Evolutionary conservation across 1,284 basidiomycete genomes (phyloP).

Genomic region (Tylopilus sp.): DNA sequence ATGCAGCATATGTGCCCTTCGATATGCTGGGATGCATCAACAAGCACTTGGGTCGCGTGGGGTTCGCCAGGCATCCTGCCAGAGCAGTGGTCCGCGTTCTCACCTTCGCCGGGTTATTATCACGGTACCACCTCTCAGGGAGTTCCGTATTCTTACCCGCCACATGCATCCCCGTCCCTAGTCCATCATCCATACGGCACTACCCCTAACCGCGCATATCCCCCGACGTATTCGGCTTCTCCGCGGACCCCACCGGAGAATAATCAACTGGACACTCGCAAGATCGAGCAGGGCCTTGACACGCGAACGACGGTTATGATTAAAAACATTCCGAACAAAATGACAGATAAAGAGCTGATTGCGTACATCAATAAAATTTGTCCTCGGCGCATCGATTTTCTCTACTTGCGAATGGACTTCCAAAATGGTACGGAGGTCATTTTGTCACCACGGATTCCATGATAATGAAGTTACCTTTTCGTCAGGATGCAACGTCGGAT

Average conservation of each 20-base stretch:
- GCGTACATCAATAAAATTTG: conserved; percentile 66
- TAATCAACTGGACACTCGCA: conserved; percentile 66
- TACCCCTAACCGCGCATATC: conserved; percentile 20
- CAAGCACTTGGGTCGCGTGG: conserved; percentile 33
- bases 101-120: conserved; percentile 30
- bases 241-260: conserved; percentile 42
- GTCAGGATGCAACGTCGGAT: conserved; percentile 82
- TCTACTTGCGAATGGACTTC: conserved; percentile 85
- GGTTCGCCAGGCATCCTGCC: conserved; percentile 24
- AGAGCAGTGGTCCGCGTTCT: conserved; percentile 32
- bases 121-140: conserved; percentile 23
- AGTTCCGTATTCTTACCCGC: conserved; percentile 29
- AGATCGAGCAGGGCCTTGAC: conserved; percentile 72
- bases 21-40: conserved; percentile 30
- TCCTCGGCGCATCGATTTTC: conserved; percentile 71
- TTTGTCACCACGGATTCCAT: not conserved
- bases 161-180: conserved; percentile 25
- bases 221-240: conserved; percentile 27
- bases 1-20: conserved; percentile 29
- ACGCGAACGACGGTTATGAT: conserved; percentile 84
- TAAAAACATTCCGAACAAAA: conserved; percentile 87
- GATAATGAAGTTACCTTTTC: conserved; percentile 13
- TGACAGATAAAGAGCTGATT: conserved; percentile 73
- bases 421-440: conserved; percentile 53
- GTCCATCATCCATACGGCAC: conserved; percentile 23